Base-by-base conservation (phyloP, 2,329 filamentous ascomycete species). In the Exophiala xenobiotica region DNA sequence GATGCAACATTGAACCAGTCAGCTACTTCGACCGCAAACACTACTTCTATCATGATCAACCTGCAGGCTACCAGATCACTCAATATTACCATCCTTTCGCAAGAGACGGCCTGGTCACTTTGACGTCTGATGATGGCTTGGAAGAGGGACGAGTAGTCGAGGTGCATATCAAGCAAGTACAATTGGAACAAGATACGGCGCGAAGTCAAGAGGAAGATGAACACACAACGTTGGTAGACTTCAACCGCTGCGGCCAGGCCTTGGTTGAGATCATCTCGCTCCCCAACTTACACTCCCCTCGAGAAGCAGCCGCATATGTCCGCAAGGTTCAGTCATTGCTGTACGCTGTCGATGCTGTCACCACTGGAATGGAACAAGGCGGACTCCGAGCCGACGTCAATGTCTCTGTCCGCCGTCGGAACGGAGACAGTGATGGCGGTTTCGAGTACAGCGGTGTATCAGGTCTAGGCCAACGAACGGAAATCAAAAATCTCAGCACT, bases 11-110 rank as follows among this genome's bases (percentile, higher is more conserved):
- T 46, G 87, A 95, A 65, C 75, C 72, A 1, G 78, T 81, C 61
- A 96, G 90, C 68, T 82, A 82, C 47, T 99, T 96, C 72, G 93
- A 99, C 70, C 80, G 93, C 58, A 99, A 99, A 69, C 93, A 99
- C 70, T 99, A 99, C 71, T 97, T 99, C 70, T 96, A 96, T 75
- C 95, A 93, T 81, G 93, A 99, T 69, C 93, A 99, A 70, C 93
- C 93, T 0, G 81, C 89, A 0, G 93, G 93, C 0, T 99, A 99
- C 69, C 93, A 99, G 69, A 95, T 99, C 57, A 99, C 93, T 1
- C 93, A 99, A 67, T 97, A 92, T 73, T 96, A 97, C 68, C 76
- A 80, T 60, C 82, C 82, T 0, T 84, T 85, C 60, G 82, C 82
- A 3, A 82, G 77, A 54, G 77, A 90, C 62, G 93, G 93, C 1